Percentiles rank a stretch among this genome's conserved stretches.
These are phyloP conservation scores for Neurospora intermedia DNA, from an alignment of 495 filamentous ascomycete genomes.

Conservation along the genomic window DNA sequence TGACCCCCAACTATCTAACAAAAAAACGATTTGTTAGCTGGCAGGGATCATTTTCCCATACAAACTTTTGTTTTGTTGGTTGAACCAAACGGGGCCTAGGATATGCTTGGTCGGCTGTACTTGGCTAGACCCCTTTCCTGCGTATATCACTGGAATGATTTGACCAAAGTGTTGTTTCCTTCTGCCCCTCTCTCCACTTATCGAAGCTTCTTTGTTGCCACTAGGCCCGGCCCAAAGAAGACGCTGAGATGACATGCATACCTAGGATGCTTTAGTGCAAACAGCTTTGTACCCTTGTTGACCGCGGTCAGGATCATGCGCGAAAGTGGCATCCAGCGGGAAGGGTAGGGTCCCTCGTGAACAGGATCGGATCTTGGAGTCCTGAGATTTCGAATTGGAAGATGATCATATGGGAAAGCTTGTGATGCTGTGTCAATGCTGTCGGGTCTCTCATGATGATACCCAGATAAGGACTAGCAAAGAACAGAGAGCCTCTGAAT, in stretches of 20 bases:
- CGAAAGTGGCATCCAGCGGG: slow-evolving; percentile 25
- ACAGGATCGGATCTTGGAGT: slow-evolving; percentile 24
- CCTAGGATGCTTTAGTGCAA: not conserved
- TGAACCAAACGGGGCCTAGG: no score
- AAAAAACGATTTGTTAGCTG: no score
- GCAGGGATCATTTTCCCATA: no score
- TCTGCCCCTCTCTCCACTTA: slow-evolving; percentile 3
- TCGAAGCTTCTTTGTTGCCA: slow-evolving; percentile 12
- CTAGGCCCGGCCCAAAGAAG: not conserved
- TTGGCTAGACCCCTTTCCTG: slow-evolving; percentile 2
- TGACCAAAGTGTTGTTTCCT: not conserved
- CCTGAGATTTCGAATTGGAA: slow-evolving; percentile 20
- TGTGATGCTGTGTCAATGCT: not conserved
- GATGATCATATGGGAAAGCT: slow-evolving; percentile 15
- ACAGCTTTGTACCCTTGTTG: slow-evolving; percentile 14
- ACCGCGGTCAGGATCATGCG: slow-evolving; percentile 19
- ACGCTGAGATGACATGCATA: slow-evolving; percentile 3
- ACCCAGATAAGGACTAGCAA: not conserved
- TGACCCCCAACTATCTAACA: no score
- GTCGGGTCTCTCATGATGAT: not conserved
- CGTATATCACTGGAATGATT: slow-evolving; percentile 1
- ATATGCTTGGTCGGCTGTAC: slow-evolving; percentile 13
- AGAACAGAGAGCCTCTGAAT: not conserved
- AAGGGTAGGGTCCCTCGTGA: slow-evolving; percentile 17
- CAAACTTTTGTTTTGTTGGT: no score